phyloP scores from a whole-genome alignment of 2,329 filamentous ascomycete species.

The Alternaria alternata region DNA sequence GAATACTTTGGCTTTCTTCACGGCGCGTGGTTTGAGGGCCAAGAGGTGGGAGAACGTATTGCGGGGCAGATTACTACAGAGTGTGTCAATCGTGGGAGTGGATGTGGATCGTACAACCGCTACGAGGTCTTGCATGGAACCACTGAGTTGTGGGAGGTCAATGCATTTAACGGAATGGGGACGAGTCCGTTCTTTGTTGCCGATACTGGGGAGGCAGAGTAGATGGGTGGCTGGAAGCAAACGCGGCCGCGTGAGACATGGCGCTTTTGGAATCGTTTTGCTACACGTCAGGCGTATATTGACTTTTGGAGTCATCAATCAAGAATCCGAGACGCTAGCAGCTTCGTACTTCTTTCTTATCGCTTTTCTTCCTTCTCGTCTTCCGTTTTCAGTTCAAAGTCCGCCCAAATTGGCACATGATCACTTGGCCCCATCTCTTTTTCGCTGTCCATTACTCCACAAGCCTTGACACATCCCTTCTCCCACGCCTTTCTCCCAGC shows the following conservation, averaged over 20 bases:
- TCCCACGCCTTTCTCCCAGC: slow-evolving; percentile 54
- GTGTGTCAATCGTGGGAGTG: slow-evolving; percentile 33
- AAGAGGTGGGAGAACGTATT: slow-evolving; percentile 43
- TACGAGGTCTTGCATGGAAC: slow-evolving; percentile 46
- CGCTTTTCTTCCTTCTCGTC: too few species aligned
- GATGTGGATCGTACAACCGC: slow-evolving; percentile 37
- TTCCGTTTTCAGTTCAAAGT: slow-evolving; percentile 19
- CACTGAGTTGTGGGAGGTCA: slow-evolving; percentile 37
- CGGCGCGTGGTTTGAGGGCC: slow-evolving; percentile 48
- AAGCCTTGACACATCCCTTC: slow-evolving; percentile 45
- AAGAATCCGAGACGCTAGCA: too few species aligned
- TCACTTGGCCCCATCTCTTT: slow-evolving; percentile 62
- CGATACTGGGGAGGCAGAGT: neutral
- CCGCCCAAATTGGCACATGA: slow-evolving; percentile 62
- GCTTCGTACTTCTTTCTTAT: neutral
- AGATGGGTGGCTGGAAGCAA: neutral
- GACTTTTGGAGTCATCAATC: neutral
- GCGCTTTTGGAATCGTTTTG: neutral
- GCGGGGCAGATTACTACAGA: slow-evolving; percentile 37
- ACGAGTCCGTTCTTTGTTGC: slow-evolving; percentile 38
- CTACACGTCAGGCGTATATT: neutral
- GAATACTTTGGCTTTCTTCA: slow-evolving; percentile 73
- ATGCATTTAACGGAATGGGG: slow-evolving; percentile 42
- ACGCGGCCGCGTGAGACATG: neutral
- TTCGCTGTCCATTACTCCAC: slow-evolving; percentile 54